Conservation (phyloP, 2,329 filamentous ascomycete genomes). For the Endothia cerciana region DNA sequence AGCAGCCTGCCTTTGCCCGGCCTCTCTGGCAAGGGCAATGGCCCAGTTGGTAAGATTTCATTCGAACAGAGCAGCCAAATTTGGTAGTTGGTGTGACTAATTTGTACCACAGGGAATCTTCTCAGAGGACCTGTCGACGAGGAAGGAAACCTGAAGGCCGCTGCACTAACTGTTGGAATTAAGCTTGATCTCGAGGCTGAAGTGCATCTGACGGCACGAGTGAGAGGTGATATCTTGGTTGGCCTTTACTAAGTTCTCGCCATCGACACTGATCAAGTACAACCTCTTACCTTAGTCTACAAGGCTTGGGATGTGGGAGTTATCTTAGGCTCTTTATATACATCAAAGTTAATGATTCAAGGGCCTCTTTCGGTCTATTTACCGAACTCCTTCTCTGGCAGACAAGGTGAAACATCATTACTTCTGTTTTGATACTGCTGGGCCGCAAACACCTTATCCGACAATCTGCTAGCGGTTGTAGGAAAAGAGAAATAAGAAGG, state of each 20-base stretch:
- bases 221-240: slow-evolving; percentile 64
- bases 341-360: not conserved
- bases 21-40: slow-evolving; percentile 18
- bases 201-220: slow-evolving; percentile 62
- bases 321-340: not conserved
- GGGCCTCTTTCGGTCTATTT: too few relatives aligned
- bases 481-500: too few relatives aligned
- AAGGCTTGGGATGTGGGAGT: not conserved
- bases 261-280: too few relatives aligned
- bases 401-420: too few relatives aligned
- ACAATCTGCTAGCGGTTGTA: too few relatives aligned
- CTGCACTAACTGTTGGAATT: slow-evolving; percentile 63
- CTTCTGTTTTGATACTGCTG: too few relatives aligned
- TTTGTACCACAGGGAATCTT: slow-evolving; percentile 47
- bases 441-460: too few relatives aligned
- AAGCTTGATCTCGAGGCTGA: slow-evolving; percentile 68
- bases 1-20: slow-evolving; percentile 15
- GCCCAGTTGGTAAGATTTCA: slow-evolving; percentile 17
- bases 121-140: slow-evolving; percentile 61
- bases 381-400: too few relatives aligned
- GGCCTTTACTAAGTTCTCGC: slow-evolving; percentile 51
- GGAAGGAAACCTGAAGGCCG: slow-evolving; percentile 59
- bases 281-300: not conserved
- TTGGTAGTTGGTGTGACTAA: not conserved
- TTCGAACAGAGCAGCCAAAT: not conserved